phyloP scores from a whole-genome alignment of 2,329 filamentous ascomycete species.

The Colletotrichum melonis region DNA sequence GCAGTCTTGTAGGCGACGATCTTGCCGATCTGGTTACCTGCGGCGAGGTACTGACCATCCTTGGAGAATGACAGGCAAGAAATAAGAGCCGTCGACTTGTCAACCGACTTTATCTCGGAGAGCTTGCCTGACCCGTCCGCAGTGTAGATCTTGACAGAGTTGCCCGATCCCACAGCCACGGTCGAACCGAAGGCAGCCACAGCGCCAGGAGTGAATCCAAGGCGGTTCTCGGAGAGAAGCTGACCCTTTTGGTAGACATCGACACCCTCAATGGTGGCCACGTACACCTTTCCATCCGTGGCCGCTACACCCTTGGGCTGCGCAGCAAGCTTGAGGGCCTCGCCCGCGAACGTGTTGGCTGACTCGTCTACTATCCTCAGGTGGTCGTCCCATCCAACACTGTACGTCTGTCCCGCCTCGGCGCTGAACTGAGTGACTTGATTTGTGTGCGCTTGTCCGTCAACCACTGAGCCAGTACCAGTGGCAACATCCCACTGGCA shows the following conservation, averaged over 20 bases:
- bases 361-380: slow-evolving; percentile 82
- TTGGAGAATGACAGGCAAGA: slow-evolving; percentile 87
- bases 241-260: slow-evolving; percentile 70
- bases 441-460: slow-evolving; percentile 86
- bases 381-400: slow-evolving; percentile 94
- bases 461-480: slow-evolving; percentile 76
- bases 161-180: slow-evolving; percentile 82
- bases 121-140: slow-evolving; percentile 68
- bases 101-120: slow-evolving; percentile 66
- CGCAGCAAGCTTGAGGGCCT: slow-evolving; percentile 73
- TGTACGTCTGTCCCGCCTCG: slow-evolving; percentile 75
- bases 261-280: slow-evolving; percentile 66
- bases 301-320: slow-evolving; percentile 84
- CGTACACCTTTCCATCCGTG: slow-evolving; percentile 61
- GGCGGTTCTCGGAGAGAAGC: slow-evolving; percentile 67
- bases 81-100: slow-evolving; percentile 76
- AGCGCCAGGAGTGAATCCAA: slow-evolving; percentile 74
- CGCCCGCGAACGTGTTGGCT: slow-evolving; percentile 80
- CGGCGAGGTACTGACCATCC: slow-evolving; percentile 81
- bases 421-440: slow-evolving; percentile 83
- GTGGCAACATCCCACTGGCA: slow-evolving; percentile 83
- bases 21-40: slow-evolving; percentile 86
- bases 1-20: slow-evolving; percentile 81
- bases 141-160: slow-evolving; percentile 80
- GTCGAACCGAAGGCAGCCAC: slow-evolving; percentile 75